These are phyloP conservation scores for Ceratocystis lukuohia DNA, from an alignment of 2,329 filamentous ascomycete genomes.

Conservation along the genomic window DNA sequence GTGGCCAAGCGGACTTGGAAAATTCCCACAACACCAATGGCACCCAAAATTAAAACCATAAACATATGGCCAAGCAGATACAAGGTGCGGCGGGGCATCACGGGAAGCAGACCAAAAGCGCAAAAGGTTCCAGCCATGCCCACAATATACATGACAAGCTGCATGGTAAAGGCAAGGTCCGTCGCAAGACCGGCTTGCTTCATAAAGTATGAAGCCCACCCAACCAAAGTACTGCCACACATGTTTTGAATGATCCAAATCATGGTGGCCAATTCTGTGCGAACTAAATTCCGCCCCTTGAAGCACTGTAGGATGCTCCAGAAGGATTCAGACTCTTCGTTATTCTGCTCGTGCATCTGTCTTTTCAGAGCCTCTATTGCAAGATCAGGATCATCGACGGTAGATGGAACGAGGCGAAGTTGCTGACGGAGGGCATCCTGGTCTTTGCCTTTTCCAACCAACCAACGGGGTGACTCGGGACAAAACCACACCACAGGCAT, in stretches of 20 bases:
- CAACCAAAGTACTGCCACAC: constrained; percentile 25
- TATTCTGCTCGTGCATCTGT: constrained; percentile 14
- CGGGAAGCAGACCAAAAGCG: constrained; percentile 28
- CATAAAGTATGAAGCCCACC: constrained; percentile 29
- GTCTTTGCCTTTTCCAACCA: constrained; percentile 30
- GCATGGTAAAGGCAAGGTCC: constrained; percentile 23
- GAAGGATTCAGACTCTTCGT: constrained; percentile 21
- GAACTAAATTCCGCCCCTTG: constrained; percentile 29
- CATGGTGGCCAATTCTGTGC: constrained; percentile 29
- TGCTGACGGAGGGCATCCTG: constrained; percentile 24
- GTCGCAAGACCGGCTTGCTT: constrained; percentile 26
- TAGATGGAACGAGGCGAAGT: constrained; percentile 23
- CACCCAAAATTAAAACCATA: constrained; percentile 28
- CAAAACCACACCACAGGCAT: constrained; percentile 27
- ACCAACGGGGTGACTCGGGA: constrained; percentile 33
- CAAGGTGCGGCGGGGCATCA: constrained; percentile 30
- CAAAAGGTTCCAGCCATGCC: constrained; percentile 31
- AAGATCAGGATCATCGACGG: constrained; percentile 23
- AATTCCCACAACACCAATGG: constrained; percentile 30
- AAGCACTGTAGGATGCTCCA: constrained; percentile 32
- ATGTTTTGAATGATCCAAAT: constrained; percentile 25
- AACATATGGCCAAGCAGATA: constrained; percentile 30
- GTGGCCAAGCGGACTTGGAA: constrained; percentile 29
- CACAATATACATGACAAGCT: constrained; percentile 27
- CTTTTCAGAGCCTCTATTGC: constrained; percentile 20